phyloP scores from a whole-genome alignment of 768 basidiomycete genomes.

The Suillus subaureus region DNA sequence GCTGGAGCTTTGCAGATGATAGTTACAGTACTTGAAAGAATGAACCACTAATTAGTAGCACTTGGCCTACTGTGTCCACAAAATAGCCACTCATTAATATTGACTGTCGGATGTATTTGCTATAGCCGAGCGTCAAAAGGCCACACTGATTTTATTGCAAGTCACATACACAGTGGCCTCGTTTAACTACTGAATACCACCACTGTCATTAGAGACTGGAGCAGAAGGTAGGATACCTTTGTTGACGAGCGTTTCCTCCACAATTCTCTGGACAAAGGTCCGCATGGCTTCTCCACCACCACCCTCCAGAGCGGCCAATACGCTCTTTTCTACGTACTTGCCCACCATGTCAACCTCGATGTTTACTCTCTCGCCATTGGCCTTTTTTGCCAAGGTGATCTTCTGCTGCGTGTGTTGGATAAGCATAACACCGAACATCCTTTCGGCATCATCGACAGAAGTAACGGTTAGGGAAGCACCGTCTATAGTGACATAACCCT shows the following conservation, averaged over 20 bases:
- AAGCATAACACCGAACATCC: constrained; percentile 89
- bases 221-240: constrained; percentile 44
- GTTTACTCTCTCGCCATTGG: constrained; percentile 81
- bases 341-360: constrained; percentile 96
- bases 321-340: constrained; percentile 88
- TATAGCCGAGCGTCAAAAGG: background rate
- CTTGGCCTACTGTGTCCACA: constrained; percentile 3
- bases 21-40: constrained; percentile 12
- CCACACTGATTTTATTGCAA: background rate
- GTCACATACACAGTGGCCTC: background rate
- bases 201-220: background rate
- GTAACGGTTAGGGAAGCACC: constrained; percentile 94
- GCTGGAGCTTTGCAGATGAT: constrained; percentile 6
- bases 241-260: constrained; percentile 53
- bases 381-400: constrained; percentile 78
- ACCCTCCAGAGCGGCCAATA: constrained; percentile 64
- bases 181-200: background rate
- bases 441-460: constrained; percentile 59
- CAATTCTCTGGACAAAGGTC: constrained; percentile 56
- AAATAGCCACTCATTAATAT: background rate
- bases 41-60: constrained; percentile 7
- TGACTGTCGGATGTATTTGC: background rate
- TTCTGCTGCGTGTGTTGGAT: constrained; percentile 92
- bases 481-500: constrained; percentile 94
- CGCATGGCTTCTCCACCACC: constrained; percentile 50